Evolutionary conservation across 1,284 basidiomycete species (phyloP), one percentile per base, ranked within the genome.

Genomic region (Earliella scabrosa): DNA sequence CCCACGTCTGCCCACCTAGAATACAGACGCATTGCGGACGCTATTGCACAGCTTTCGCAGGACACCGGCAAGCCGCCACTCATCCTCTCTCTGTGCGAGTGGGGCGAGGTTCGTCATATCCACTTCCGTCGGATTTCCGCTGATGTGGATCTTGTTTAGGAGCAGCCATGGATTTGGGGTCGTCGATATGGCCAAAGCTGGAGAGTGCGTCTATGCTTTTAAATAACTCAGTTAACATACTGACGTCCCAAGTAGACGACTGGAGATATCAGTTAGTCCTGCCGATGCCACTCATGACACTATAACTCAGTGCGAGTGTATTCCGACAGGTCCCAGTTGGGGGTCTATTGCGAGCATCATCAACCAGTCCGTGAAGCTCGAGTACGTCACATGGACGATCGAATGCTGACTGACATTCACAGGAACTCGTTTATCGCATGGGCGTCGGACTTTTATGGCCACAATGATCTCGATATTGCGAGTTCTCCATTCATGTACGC

Each of bases 401-500:
- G 21, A 41, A n/a, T 26, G 26, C 45, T 26, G 6, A 34, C 20
- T 27, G 35, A 13, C 10, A 31, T 29, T 8, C 11, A 4, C 18
- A 75, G 72, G 51, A 75, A 72, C 53, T 75, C 75, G 4, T 75
- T 76, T 59, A 73, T 76, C 47, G 77, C 83, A 0, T 79, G 74
- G 66, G 80, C 80, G 5, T 77, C 82, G 16, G 81, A 85, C 68
- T 86, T 85, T 61, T 85, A 82, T 63, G 83, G 82, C 4, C 79
- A 77, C 54, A 85, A 85, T 59, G 84, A 86, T 63, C 67, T 86
- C 67, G 83, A 86, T 63, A 85, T 85, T 65, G 83, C 83, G 56
- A 48, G 78, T 66, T 26, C 27, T 21, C 11, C 18, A 10, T 20
- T 4, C 18, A 16, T 27, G 6, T 21, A 1, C 2, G 10, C 6